phyloP scores from a whole-genome alignment of 768 basidiomycete genomes.

The Lentinula sp. region DNA sequence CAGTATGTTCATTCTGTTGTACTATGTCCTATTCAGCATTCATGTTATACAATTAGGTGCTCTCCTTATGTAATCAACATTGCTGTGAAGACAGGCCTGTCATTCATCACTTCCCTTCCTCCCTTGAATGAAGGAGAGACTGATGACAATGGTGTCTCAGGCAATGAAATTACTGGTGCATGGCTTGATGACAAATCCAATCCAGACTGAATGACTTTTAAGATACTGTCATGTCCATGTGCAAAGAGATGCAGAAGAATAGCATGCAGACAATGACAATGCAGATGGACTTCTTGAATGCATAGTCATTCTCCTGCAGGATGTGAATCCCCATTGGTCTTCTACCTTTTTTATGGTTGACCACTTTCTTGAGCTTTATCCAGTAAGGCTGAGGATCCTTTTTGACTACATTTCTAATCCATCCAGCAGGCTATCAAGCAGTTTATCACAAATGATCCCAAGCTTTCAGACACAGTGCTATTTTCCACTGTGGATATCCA shows the following conservation, averaged over 20 bases:
- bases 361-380: slow-evolving; percentile 23
- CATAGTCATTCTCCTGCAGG: slow-evolving; percentile 19
- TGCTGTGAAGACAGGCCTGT: slow-evolving; percentile 13
- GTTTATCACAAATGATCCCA: slow-evolving; percentile 3
- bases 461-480: slow-evolving; percentile 5
- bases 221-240: slow-evolving; percentile 12
- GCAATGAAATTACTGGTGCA: not conserved
- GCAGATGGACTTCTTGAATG: slow-evolving; percentile 2
- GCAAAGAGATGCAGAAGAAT: not conserved
- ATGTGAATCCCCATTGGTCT: too few species aligned
- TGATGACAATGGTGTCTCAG: not conserved
- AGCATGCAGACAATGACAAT: too few species aligned
- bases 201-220: slow-evolving; percentile 12
- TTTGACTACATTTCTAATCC: not conserved
- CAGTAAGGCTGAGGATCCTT: slow-evolving; percentile 11
- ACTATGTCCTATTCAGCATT: not conserved
- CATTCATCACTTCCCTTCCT: slow-evolving; percentile 11
- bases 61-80: slow-evolving; percentile 24
- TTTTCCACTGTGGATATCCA: slow-evolving; percentile 3
- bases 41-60: slow-evolving; percentile 11
- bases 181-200: not conserved
- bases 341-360: slow-evolving; percentile 21
- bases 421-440: not conserved
- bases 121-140: not conserved
- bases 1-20: slow-evolving; percentile 1